Base-by-base conservation (phyloP, 78 protist species). In the Mastigamoeba balamuthi region DNA sequence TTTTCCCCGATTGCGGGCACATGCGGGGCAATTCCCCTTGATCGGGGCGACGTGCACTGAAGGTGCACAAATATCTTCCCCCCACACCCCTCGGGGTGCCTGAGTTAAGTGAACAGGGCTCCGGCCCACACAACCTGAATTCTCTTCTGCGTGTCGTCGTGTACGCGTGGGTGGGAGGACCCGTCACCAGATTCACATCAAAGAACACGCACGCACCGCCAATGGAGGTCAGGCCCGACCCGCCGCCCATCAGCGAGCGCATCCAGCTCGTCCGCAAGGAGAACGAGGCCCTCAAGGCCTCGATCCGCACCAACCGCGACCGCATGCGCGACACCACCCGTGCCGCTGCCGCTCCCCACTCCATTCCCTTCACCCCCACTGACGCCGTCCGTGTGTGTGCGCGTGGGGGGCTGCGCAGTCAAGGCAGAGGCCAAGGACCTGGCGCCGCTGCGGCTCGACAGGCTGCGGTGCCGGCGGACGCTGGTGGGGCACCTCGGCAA, bases 401-500 rank as follows among this genome's bases (percentile, higher is more conserved):
- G n/a, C n/a, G n/a, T n/a, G 7, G 7, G 7, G 27, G 1, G 30
- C 66, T 33, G 28, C 33, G 25, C 27, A 82, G 87, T 82, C 64
- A 82, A 84, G 71, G 71, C 68, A 37, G 43, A n/a, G 48, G 68
- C 88, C 33, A 77, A 78, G 58, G 90, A 85, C 68, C 74, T 78
- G 43, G 68, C 85, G 66, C 52, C 75, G 35, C 86, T 80, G 74
- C 74, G 75, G 43, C 28, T 72, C 36, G 90, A 85, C 8, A 85
- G 75, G 70, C 78, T 85, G 38, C 74, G 74, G 77, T 70, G 58
- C 36, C 85, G 91, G 39, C 66, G 94, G 63, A 81, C 79, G 38
- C 82, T 94, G 4, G 80, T 81, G 43, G 99, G 99, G 27, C 99
- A 96, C 76, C 76, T 88, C 37, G 95, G 93, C 38, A 96, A 96